phyloP scores from a whole-genome alignment of 148 eudicot genomes.

The Euryodendron excelsum region DNA sequence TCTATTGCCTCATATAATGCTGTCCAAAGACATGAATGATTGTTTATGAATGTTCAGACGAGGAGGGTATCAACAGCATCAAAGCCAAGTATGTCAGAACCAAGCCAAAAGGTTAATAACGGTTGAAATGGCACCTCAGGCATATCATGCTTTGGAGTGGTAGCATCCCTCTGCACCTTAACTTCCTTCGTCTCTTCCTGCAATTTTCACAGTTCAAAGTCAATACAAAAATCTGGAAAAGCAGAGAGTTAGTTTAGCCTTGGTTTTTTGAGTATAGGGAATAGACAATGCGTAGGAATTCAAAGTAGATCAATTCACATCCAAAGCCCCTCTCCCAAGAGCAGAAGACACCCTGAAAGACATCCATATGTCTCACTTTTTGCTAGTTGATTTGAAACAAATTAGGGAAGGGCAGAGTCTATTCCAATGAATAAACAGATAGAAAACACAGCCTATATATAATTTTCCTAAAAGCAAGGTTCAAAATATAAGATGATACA shows the following conservation, averaged over 20 bases:
- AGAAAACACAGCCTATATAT: neutral
- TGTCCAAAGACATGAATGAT: neutral
- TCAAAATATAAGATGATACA: too few relatives aligned
- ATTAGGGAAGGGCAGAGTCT: too few relatives aligned
- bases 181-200: constrained; percentile 46
- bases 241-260: neutral
- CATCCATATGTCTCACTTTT: neutral
- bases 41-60: neutral
- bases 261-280: neutral
- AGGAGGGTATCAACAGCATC: neutral
- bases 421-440: neutral
- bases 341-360: neutral
- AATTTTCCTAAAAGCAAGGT: neutral
- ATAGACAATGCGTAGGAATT: neutral
- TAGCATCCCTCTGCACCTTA: constrained; percentile 30
- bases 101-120: neutral
- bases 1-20: neutral
- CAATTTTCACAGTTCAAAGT: constrained; percentile 15
- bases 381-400: neutral
- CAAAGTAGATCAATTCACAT: neutral
- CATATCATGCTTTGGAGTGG: constrained; percentile 36
- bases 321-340: neutral
- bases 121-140: constrained; percentile 46
- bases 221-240: neutral
- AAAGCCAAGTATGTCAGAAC: neutral